Evolutionary conservation across 2,329 filamentous ascomycete genomes (phyloP), one percentile per base, ranked within the genome.

Genomic region (Monilinia fructicola): DNA sequence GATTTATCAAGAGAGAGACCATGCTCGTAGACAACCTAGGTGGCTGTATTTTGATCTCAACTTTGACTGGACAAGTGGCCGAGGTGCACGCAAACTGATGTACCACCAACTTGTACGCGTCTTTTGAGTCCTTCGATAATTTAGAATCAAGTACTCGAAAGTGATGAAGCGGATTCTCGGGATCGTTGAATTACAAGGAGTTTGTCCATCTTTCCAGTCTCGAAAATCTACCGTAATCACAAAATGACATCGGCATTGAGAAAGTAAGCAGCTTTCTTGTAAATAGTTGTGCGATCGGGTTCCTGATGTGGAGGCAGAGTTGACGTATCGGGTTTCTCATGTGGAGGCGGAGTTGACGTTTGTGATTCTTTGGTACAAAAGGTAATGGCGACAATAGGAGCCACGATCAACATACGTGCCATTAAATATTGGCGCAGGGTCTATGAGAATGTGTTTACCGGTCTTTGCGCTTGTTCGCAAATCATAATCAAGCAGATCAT

Each of bases 241-340:
- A 54, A 90, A 78, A 76, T 91, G 88, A 73, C 82, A 81, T 62
- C 85, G 83, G 74, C 89, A 91, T 67, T 79, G 80, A 66, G 80
- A 77, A 76, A 91, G 70, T 86, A 82, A 4, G 86, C 81, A 21
- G 87, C 83, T 38, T 89, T 79, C 70, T 82, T 85, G 74, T 84
- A 87, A 56, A 80, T 74, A 3, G 81, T 81, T 9, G 75, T 68
- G 42, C 70, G 70, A 67, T 77, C 75, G 46, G 78, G 75, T 42
- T 76, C 73, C 40, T 77, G 74, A 66, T 82, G 81, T 14, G 78
- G 75, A 23, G 66, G 73, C 55, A 77, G 77, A 67, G 82, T 74
- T 42, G 78, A 75, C 64, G 83, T 85, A 67, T 77, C 75, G 46
- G 78, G 75, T 42, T 76, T 73, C 40, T 77, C 74, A 66, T 82